Conservation (phyloP, 2,329 filamentous ascomycete species). For the Sphaerostilbella broomeana region DNA sequence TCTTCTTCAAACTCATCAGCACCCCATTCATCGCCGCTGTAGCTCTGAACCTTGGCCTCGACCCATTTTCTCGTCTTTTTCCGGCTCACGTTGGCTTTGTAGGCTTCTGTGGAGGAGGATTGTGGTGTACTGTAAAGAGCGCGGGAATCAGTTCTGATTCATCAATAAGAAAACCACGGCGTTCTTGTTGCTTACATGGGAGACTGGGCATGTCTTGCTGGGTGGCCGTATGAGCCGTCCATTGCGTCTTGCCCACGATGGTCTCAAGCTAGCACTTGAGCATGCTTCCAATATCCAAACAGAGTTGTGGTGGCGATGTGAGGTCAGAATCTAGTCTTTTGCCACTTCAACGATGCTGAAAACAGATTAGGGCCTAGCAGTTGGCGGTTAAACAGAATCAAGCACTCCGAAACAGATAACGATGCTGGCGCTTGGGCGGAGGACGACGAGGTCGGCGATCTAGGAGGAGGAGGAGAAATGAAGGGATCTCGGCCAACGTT, state of each 20-base stretch:
- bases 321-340: neutral
- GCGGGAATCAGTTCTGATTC: conserved; percentile 1
- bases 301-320: conserved; percentile 1
- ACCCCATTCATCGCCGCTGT: conserved; percentile 93
- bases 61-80: conserved; percentile 94
- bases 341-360: too few relatives aligned
- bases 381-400: neutral
- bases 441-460: conserved; percentile 1
- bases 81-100: conserved; percentile 81
- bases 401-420: too few relatives aligned
- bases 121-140: conserved; percentile 22
- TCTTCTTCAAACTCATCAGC: conserved; percentile 60
- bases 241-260: conserved; percentile 11
- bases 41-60: conserved; percentile 76
- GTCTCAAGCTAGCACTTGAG: conserved; percentile 1
- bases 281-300: conserved; percentile 8
- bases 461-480: conserved; percentile 7
- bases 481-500: conserved; percentile 5
- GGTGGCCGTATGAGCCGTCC: conserved; percentile 12
- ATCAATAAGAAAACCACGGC: conserved; percentile 1
- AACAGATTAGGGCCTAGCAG: neutral
- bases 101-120: conserved; percentile 37
- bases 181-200: conserved; percentile 11
- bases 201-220: conserved; percentile 10
- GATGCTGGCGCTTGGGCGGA: neutral